These are phyloP conservation scores for Larix sibirica DNA, from an alignment of 83 land plant genomes.

Conservation along the genomic window DNA sequence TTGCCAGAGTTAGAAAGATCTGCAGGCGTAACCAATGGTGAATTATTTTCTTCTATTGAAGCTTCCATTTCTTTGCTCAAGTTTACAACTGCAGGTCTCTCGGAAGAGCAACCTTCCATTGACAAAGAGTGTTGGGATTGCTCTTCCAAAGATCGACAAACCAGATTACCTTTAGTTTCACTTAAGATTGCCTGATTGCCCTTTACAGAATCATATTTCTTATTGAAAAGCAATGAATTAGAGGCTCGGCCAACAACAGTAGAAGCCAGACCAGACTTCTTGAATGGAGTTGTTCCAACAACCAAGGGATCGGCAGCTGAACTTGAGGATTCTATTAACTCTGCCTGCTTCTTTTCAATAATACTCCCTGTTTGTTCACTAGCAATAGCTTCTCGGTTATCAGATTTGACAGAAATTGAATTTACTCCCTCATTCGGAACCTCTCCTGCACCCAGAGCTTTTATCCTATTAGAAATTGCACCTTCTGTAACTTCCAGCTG, in stretches of 20 bases:
- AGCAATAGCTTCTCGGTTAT: background rate
- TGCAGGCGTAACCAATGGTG: background rate
- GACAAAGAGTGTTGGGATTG: background rate
- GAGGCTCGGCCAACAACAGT: constrained; percentile 14
- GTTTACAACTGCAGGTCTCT: background rate
- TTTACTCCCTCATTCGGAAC: background rate
- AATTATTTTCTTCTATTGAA: background rate
- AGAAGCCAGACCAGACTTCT: background rate
- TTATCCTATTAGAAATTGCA: too few species aligned
- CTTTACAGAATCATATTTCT: background rate
- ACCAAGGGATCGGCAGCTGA: too few species aligned
- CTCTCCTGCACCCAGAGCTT: too few species aligned
- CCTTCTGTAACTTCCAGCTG: background rate
- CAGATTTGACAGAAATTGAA: background rate
- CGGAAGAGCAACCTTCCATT: background rate
- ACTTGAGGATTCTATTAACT: too few species aligned
- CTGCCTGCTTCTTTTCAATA: background rate
- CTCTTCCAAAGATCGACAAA: background rate
- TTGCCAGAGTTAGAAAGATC: background rate
- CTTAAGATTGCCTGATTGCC: background rate
- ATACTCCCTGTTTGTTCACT: background rate
- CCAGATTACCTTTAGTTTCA: constrained; percentile 8
- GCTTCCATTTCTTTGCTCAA: background rate
- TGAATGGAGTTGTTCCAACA: background rate
- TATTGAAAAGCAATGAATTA: constrained; percentile 10